These are phyloP conservation scores for Verruconis gallopava DNA, from an alignment of 2,329 filamentous ascomycete genomes.

Conservation along the genomic window DNA sequence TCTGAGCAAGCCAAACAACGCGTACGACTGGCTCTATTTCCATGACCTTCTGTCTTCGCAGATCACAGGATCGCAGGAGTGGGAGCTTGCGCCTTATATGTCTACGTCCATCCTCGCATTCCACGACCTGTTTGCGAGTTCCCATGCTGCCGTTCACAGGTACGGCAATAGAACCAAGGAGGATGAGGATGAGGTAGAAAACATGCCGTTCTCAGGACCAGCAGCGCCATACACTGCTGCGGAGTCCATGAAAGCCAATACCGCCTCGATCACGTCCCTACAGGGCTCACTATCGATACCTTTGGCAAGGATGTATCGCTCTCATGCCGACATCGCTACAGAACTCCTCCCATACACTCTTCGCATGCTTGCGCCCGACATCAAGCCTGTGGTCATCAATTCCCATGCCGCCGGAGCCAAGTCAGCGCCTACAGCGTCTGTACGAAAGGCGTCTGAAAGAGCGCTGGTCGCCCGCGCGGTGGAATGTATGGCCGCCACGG, in stretches of 20 bases:
- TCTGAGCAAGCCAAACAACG: conserved; percentile 72
- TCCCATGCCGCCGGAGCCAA: conserved; percentile 45
- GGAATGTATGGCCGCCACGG: conserved; percentile 68
- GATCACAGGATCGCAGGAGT: conserved; percentile 75
- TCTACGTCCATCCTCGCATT: conserved; percentile 79
- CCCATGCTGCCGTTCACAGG: conserved; percentile 16
- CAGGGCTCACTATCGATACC: conserved; percentile 60
- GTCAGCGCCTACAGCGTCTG: conserved; percentile 55
- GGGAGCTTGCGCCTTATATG: conserved; percentile 81
- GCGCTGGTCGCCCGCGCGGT: conserved; percentile 68
- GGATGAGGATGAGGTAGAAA: conserved; percentile 16
- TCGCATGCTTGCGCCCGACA: conserved; percentile 72
- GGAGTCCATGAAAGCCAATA: conserved; percentile 70
- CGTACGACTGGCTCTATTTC: conserved; percentile 93
- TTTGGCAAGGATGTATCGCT: conserved; percentile 65
- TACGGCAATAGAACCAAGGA: conserved; percentile 26
- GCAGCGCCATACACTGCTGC: conserved; percentile 69
- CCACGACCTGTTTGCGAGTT: conserved; percentile 77
- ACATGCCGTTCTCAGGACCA: conserved; percentile 61
- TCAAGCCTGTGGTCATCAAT: conserved; percentile 82
- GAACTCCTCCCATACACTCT: conserved; percentile 78
- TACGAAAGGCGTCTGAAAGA: conserved; percentile 77
- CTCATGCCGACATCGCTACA: conserved; percentile 59
- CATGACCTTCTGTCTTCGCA: conserved; percentile 71
- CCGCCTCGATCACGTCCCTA: conserved; percentile 57